A percentile compares a stretch with the other conserved stretches of the same genome.
phyloP scores from a whole-genome alignment of 768 basidiomycete species.

The Leccinum variicolor region DNA sequence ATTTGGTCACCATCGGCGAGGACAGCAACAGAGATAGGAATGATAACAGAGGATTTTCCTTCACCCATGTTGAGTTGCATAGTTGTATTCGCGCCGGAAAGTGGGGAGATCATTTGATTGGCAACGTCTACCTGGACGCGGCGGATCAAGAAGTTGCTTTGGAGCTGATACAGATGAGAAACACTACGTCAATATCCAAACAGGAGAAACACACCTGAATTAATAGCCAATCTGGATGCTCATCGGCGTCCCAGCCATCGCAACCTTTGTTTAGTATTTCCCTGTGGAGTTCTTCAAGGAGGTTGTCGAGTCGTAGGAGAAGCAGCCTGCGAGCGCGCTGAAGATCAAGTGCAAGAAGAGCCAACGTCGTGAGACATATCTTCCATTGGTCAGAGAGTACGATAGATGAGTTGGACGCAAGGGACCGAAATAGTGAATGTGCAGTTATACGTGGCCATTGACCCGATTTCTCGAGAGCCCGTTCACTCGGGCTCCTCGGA shows the following conservation, averaged over 20 bases:
- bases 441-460: constrained; percentile 39
- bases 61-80: constrained; percentile 60
- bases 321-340: constrained; percentile 38
- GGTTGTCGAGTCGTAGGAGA: constrained; percentile 16
- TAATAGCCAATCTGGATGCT: constrained; percentile 41
- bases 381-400: constrained; percentile 28
- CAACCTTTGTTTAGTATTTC: constrained; percentile 27
- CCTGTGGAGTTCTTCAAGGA: constrained; percentile 30
- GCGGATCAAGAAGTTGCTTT: constrained; percentile 42
- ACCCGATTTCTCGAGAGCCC: constrained; percentile 16
- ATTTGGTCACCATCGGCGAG: constrained; percentile 44
- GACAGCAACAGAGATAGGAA: constrained; percentile 39
- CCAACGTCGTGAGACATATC: constrained; percentile 28
- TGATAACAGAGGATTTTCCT: constrained; percentile 48
- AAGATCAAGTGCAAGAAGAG: constrained; percentile 27
- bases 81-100: constrained; percentile 32
- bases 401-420: constrained; percentile 25
- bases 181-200: too few relatives aligned
- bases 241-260: constrained; percentile 10
- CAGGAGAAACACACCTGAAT: constrained; percentile 35
- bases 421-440: constrained; percentile 26
- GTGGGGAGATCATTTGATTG: constrained; percentile 45
- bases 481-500: constrained; percentile 11
- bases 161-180: constrained; percentile 32
- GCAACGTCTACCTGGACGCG: constrained; percentile 42